These are phyloP conservation scores for Arthrobotrys sinensis DNA, from an alignment of 2,329 filamentous ascomycete genomes.

Conservation along the genomic window DNA sequence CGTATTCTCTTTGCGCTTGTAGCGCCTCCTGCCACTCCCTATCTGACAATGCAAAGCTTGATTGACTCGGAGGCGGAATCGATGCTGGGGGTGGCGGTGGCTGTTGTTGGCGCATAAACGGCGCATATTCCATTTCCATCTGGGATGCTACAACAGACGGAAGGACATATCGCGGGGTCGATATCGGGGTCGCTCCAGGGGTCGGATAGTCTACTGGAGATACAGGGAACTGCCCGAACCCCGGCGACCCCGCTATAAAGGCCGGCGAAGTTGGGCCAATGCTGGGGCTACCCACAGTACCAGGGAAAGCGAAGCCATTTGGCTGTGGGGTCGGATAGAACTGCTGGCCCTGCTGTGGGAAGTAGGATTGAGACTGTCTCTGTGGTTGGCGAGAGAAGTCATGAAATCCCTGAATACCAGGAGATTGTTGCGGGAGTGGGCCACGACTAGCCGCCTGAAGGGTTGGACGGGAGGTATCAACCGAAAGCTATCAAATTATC, in stretches of 20 bases:
- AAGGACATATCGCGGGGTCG: constrained; percentile 55
- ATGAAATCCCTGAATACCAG: constrained; percentile 31
- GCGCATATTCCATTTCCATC: constrained; percentile 47
- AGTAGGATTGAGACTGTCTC: constrained; percentile 42
- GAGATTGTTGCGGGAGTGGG: constrained; percentile 40
- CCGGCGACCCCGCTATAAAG: constrained; percentile 32
- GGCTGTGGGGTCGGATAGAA: constrained; percentile 54
- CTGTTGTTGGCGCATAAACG: constrained; percentile 29
- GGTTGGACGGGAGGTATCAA: constrained; percentile 29
- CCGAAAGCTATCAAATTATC: constrained; percentile 18
- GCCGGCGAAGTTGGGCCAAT: constrained; percentile 42
- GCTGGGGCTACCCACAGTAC: constrained; percentile 30
- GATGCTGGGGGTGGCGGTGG: constrained; percentile 12
- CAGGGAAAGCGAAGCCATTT: constrained; percentile 50
- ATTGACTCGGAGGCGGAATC: constrained; percentile 11
- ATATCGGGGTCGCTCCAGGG: constrained; percentile 51
- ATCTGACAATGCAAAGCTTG: constrained; percentile 42
- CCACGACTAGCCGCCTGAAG: constrained; percentile 19
- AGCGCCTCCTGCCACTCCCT: constrained; percentile 55
- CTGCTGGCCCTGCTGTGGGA: constrained; percentile 32
- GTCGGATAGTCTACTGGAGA: constrained; percentile 56
- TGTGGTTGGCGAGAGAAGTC: constrained; percentile 28
- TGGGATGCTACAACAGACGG: constrained; percentile 55
- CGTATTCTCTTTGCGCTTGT: constrained; percentile 51
- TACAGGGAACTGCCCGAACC: constrained; percentile 48